Evolutionary conservation across 345 rosid species (phyloP).

Genomic region (Syzygium jambos): DNA sequence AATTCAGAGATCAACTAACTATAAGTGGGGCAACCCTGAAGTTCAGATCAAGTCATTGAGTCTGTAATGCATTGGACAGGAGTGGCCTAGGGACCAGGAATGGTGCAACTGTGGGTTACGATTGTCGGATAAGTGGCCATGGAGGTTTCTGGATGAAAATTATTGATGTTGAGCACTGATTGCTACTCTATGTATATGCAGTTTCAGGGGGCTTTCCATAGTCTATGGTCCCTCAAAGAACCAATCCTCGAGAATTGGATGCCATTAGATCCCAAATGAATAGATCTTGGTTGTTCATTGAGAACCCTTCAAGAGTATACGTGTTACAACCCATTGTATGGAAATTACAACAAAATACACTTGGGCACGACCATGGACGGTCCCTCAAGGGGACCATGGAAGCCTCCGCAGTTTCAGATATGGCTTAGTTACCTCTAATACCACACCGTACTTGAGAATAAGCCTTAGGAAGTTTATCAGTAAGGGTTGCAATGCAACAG

Average conservation of each 20-base stretch:
- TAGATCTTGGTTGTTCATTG: neutral
- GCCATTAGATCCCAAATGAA: neutral
- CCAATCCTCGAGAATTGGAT: neutral
- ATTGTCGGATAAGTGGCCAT: neutral
- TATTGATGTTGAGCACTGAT: neutral
- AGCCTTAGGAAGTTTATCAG: neutral
- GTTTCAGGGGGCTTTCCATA: neutral
- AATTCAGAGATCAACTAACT: rapidly evolving
- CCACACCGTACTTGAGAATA: neutral
- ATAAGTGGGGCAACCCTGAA: neutral
- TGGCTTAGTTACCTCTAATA: rapidly evolving
- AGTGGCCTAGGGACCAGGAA: neutral
- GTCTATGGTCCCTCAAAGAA: neutral
- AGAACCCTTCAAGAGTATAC: neutral
- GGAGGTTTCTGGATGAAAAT: neutral
- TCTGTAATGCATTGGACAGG: neutral
- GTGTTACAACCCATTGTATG: neutral
- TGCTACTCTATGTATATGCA: neutral
- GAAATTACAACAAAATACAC: neutral
- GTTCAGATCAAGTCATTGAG: neutral
- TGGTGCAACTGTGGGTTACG: neutral
- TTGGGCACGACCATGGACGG: rapidly evolving
- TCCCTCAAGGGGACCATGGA: neutral
- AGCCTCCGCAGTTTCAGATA: neutral
- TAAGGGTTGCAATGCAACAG: neutral